phyloP scores from a whole-genome alignment of 192 early-diverging fungal genomes.

The Dimargaris xerosporica region DNA sequence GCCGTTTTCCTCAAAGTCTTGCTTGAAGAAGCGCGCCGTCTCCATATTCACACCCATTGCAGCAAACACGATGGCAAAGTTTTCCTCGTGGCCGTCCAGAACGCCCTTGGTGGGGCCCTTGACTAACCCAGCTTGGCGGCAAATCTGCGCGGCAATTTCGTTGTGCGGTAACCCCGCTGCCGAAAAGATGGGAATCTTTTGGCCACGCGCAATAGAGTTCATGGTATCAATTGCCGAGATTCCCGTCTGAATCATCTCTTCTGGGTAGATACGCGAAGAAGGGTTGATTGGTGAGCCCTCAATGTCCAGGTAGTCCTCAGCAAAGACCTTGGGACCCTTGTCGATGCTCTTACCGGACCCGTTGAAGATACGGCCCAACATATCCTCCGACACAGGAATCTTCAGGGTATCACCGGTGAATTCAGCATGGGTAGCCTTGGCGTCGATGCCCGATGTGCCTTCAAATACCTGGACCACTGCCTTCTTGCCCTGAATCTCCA shows the following conservation, averaged over 20 bases:
- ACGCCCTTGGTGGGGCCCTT: constrained; percentile 82
- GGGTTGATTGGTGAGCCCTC: constrained; percentile 91
- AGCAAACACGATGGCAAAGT: constrained; percentile 98
- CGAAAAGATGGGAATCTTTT: constrained; percentile 99
- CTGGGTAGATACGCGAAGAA: constrained; percentile 96
- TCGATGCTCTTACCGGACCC: constrained; percentile 98
- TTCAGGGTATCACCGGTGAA: constrained; percentile 92
- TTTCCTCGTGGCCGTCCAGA: constrained; percentile 91
- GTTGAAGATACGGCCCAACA: constrained; percentile 98
- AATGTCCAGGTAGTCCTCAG: constrained; percentile 97
- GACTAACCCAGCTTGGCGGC: constrained; percentile 95
- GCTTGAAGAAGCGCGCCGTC: constrained; percentile 98
- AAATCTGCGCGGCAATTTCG: constrained; percentile 99
- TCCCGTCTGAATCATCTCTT: constrained; percentile 99
- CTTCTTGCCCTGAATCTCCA: constrained; percentile 91
- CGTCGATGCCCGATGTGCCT: constrained; percentile 91
- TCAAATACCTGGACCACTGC: constrained; percentile 98
- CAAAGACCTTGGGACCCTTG: constrained; percentile 98
- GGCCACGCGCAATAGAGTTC: constrained; percentile 99
- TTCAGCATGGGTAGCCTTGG: constrained; percentile 86
- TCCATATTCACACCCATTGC: constrained; percentile 99
- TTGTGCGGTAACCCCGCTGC: constrained; percentile 97
- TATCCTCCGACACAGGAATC: constrained; percentile 97
- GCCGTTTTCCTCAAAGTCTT: constrained; percentile 99
- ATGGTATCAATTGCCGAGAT: constrained; percentile 98